These are phyloP conservation scores for Harrya chromipes DNA, from an alignment of 768 basidiomycete species.

Conservation along the genomic window DNA sequence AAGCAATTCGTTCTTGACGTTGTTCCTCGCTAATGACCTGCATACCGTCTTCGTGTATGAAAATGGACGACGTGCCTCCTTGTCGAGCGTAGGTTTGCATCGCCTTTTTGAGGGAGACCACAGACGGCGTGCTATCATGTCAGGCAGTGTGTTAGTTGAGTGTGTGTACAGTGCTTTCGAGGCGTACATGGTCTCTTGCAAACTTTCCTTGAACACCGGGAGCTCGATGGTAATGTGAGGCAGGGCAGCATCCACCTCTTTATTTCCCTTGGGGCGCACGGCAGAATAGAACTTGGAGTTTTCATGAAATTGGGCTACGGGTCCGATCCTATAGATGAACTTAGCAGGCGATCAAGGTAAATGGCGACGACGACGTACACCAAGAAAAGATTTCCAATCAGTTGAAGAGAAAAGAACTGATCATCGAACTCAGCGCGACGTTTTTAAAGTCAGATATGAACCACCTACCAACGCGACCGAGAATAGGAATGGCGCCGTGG, in stretches of 20 bases:
- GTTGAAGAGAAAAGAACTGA: conserved; percentile 74
- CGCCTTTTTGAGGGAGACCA: conserved; percentile 63
- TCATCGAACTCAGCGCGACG: conserved; percentile 6
- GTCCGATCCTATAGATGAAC: conserved; percentile 55
- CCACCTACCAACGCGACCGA: conserved; percentile 66
- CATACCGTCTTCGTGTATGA: conserved; percentile 62
- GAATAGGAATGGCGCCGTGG: conserved; percentile 65
- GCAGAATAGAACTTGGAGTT: conserved; percentile 85
- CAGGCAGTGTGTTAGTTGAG: not conserved
- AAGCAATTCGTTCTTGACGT: conserved; percentile 45
- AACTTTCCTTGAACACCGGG: conserved; percentile 84
- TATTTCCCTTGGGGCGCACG: conserved; percentile 53
- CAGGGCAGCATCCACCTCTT: conserved; percentile 57
- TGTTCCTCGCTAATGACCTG: conserved; percentile 47
- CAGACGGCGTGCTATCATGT: conserved; percentile 58
- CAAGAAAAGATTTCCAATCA: conserved; percentile 59
- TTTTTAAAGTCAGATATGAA: not conserved
- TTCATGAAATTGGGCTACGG: conserved; percentile 80
- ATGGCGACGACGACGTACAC: conserved; percentile 37
- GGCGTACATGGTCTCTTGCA: conserved; percentile 75
- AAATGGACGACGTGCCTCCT: conserved; percentile 54
- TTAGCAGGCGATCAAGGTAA: conserved; percentile 4
- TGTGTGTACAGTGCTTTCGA: no score
- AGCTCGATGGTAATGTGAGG: conserved; percentile 80
- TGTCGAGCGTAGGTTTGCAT: conserved; percentile 68